Conservation (phyloP, 2,329 filamentous ascomycete genomes). For the Tricladium varicosporioides region DNA sequence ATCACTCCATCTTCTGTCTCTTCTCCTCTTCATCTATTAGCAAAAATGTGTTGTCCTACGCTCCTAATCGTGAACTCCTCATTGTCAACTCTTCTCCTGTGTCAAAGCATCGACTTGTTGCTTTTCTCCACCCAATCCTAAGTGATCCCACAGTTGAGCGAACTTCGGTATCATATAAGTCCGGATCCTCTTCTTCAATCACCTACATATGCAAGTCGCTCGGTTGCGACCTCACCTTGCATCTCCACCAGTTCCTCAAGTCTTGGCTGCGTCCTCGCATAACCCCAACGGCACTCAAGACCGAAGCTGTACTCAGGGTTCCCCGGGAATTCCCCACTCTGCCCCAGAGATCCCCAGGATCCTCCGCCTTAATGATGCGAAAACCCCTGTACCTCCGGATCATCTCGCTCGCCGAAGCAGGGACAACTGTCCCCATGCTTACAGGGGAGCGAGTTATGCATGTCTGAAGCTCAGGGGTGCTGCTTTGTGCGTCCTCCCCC, state of each 20-base stretch:
- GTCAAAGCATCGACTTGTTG: constrained; percentile 3
- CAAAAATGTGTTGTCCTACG: neutral
- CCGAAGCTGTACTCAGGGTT: neutral
- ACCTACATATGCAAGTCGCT: constrained; percentile 3
- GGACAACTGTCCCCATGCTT: neutral
- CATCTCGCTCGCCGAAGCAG: constrained; percentile 9
- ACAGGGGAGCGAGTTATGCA: neutral
- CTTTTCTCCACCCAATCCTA: constrained; percentile 4
- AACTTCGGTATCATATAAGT: constrained; percentile 11
- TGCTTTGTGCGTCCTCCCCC: neutral
- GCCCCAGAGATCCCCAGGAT: neutral
- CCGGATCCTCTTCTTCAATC: constrained; percentile 4
- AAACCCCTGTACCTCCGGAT: constrained; percentile 8
- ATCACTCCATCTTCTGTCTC: neutral
- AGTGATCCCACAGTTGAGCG: neutral
- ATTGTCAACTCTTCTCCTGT: neutral
- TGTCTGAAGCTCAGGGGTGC: neutral
- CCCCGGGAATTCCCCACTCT: neutral
- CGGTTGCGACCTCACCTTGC: neutral
- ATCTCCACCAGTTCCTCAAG: constrained; percentile 7
- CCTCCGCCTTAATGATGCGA: neutral
- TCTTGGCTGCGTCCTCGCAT: constrained; percentile 16
- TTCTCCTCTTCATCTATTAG: neutral
- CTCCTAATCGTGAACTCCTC: neutral
- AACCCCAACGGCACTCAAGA: constrained; percentile 15